These are phyloP conservation scores for Aspergillus taichungensis DNA, from an alignment of 495 filamentous ascomycete species.

Conservation along the genomic window DNA sequence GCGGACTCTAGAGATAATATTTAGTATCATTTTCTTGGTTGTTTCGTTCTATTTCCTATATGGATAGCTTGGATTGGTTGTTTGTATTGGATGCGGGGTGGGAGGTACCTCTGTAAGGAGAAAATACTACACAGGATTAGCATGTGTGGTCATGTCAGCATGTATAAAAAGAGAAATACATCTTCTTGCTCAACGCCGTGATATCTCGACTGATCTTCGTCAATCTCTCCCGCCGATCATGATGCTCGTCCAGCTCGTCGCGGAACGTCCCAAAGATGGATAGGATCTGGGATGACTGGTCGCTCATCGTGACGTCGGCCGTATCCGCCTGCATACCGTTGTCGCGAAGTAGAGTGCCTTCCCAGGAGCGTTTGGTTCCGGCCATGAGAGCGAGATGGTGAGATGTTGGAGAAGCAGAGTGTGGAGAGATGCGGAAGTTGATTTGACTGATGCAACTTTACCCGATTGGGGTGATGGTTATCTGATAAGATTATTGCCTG, in stretches of 20 bases:
- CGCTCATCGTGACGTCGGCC: slow-evolving; percentile 19
- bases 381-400: slow-evolving; percentile 18
- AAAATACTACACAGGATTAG: slow-evolving; percentile 54
- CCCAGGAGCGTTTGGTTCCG: slow-evolving; percentile 52
- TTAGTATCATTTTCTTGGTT: too few species aligned
- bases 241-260: slow-evolving; percentile 83
- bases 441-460: background rate
- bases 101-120: slow-evolving; percentile 70
- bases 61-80: too few species aligned
- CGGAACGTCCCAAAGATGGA: slow-evolving; percentile 81
- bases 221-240: slow-evolving; percentile 82
- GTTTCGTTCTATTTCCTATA: too few species aligned
- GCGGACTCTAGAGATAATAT: slow-evolving; percentile 45
- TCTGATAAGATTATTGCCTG: background rate
- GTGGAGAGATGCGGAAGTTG: slow-evolving; percentile 1
- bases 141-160: background rate
- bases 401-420: background rate
- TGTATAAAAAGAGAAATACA: slow-evolving; percentile 45
- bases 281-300: slow-evolving; percentile 36
- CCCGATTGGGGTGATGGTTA: slow-evolving; percentile 3
- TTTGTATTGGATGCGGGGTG: background rate
- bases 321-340: slow-evolving; percentile 5
- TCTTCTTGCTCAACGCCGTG: slow-evolving; percentile 92
- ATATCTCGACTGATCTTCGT: slow-evolving; percentile 87
- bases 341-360: slow-evolving; percentile 43